Percentiles rank a stretch among this genome's conserved stretches.
Evolutionary conservation across 1,139 yeast genomes (phyloP).

Genomic region (Hyphopichia wangnamkhiaoensis): DNA sequence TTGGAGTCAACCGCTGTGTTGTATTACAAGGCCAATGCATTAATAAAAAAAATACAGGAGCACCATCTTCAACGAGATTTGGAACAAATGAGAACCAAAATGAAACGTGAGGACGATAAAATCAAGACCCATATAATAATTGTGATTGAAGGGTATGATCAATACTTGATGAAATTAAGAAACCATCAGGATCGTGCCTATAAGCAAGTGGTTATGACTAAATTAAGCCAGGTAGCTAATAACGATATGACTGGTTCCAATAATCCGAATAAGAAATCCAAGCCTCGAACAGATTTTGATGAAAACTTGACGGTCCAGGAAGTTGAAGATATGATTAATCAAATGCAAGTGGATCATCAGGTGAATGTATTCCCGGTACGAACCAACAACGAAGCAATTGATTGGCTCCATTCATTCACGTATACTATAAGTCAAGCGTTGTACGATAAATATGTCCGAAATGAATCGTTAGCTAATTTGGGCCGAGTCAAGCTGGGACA

Average conservation of each 20-base stretch:
- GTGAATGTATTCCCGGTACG: constrained; percentile 51
- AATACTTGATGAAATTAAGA: constrained; percentile 42
- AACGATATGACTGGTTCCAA: no score
- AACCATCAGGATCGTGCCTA: constrained; percentile 48
- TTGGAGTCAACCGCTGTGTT: constrained; percentile 47
- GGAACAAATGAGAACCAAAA: background rate
- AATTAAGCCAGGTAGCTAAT: constrained; percentile 13
- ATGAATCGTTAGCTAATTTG: constrained; percentile 53
- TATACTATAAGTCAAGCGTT: constrained; percentile 54
- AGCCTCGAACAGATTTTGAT: background rate
- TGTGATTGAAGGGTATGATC: constrained; percentile 51
- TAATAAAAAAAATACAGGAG: constrained; percentile 36
- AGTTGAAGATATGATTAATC: constrained; percentile 29
- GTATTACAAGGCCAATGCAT: constrained; percentile 47
- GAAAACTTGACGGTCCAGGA: constrained; percentile 35
- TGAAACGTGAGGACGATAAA: background rate
- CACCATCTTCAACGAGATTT: constrained; percentile 14
- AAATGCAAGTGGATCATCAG: constrained; percentile 31
- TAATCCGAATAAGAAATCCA: background rate
- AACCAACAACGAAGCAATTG: constrained; percentile 47
- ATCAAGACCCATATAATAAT: constrained; percentile 31
- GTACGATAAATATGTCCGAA: constrained; percentile 58
- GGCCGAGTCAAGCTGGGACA: constrained; percentile 57
- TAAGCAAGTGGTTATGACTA: constrained; percentile 37
- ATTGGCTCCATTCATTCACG: constrained; percentile 58